A percentile compares a stretch with the other conserved stretches of the same genome.
Conservation (phyloP, 106 monocot species). For the Apostasia ramifera region DNA sequence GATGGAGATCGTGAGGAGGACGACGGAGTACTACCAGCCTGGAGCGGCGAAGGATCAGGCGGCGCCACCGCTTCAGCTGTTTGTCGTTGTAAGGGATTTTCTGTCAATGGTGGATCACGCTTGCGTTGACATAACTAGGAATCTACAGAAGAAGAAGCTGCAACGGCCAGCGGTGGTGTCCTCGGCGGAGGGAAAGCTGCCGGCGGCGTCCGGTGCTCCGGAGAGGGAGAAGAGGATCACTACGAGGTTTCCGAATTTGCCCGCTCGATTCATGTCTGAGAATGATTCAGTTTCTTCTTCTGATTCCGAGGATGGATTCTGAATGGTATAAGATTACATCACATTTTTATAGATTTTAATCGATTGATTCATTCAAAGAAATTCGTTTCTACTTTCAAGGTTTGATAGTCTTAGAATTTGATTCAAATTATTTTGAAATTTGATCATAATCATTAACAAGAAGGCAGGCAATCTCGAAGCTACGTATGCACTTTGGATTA, state of each 20-base stretch:
- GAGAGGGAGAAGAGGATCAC: slow-evolving; percentile 20
- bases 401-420: too few species aligned
- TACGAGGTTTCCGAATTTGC: slow-evolving; percentile 54
- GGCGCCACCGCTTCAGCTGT: slow-evolving; percentile 35
- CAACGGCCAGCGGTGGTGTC: neutral
- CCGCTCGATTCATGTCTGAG: slow-evolving; percentile 50
- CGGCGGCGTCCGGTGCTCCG: slow-evolving; percentile 1
- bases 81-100: slow-evolving; percentile 51
- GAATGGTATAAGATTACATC: neutral
- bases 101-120: slow-evolving; percentile 50
- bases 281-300: slow-evolving; percentile 28
- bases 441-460: too few species aligned
- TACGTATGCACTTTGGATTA: too few species aligned
- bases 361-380: too few species aligned
- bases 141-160: slow-evolving; percentile 41
- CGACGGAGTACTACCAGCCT: slow-evolving; percentile 55
- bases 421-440: too few species aligned
- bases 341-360: too few species aligned
- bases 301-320: slow-evolving; percentile 35
- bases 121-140: slow-evolving; percentile 45
- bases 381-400: too few species aligned
- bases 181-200: too few species aligned
- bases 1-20: slow-evolving; percentile 48
- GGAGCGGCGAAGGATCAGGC: slow-evolving; percentile 36
- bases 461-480: too few species aligned